Conservation (phyloP, 306 rosid species). For the Purshia tridentata region DNA sequence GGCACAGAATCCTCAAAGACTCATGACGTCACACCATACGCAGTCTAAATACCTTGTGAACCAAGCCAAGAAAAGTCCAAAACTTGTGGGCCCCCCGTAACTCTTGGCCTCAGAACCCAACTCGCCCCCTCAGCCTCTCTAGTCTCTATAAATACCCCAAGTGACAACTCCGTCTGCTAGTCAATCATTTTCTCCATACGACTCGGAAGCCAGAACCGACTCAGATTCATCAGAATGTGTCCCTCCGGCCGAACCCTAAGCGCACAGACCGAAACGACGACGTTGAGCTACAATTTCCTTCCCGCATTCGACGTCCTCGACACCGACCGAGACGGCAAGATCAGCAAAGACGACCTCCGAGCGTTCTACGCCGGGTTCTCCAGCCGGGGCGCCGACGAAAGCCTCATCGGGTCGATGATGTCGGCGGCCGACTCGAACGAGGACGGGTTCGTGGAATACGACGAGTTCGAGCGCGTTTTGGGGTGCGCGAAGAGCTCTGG, state of each 20-base stretch:
- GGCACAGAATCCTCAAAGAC: background rate
- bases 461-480: conserved; percentile 78
- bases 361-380: conserved; percentile 45
- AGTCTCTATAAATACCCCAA: conserved; percentile 16
- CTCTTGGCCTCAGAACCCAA: background rate
- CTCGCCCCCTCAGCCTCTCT: background rate
- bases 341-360: conserved; percentile 76
- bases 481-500: conserved; percentile 25
- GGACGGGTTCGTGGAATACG: conserved; percentile 82
- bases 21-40: conserved; percentile 9
- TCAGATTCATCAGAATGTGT: conserved; percentile 39
- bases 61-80: background rate
- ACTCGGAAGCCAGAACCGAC: too few relatives aligned
- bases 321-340: conserved; percentile 74
- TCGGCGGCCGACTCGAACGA: conserved; percentile 69
- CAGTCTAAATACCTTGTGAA: background rate
- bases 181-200: background rate
- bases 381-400: conserved; percentile 43
- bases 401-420: conserved; percentile 62
- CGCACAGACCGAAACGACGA: background rate
- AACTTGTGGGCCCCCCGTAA: background rate
- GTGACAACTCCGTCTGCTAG: background rate
- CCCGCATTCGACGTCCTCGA: conserved; percentile 79
- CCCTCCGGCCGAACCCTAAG: conserved; percentile 46
- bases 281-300: conserved; percentile 35